Evolutionary conservation across 2,329 filamentous ascomycete species (phyloP).

Genomic region (Venturia aucupariae): DNA sequence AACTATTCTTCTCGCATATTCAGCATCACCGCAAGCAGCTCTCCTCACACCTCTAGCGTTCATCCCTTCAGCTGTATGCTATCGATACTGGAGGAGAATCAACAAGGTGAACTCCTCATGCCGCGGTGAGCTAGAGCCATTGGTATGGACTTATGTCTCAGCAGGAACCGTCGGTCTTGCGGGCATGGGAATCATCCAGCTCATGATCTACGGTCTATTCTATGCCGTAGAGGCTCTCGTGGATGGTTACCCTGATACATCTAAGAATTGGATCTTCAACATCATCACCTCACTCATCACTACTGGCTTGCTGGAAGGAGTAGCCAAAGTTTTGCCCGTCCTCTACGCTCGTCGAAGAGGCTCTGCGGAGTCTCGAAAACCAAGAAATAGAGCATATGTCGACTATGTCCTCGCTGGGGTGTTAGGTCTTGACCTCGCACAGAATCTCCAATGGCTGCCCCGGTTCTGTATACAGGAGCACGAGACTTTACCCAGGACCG

Average conservation of each 20-base stretch:
- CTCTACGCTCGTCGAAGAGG: background rate
- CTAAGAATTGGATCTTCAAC: background rate
- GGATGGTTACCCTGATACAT: background rate
- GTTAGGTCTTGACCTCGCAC: background rate
- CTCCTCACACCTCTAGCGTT: background rate
- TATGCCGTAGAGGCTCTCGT: background rate
- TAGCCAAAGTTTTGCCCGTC: background rate
- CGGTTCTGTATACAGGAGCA: background rate
- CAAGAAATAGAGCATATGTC: background rate
- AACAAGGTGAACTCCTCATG: background rate
- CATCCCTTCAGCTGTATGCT: background rate
- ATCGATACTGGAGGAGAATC: no score
- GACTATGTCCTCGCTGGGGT: background rate
- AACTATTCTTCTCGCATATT: background rate
- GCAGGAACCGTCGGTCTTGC: background rate
- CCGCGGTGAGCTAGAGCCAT: background rate
- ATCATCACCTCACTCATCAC: background rate
- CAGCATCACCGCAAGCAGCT: background rate
- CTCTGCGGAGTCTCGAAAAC: background rate
- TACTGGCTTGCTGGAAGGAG: background rate
- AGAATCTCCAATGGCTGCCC: background rate
- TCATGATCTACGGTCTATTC: background rate
- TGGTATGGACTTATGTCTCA: background rate
- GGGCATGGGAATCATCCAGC: background rate
- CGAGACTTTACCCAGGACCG: background rate